phyloP scores from a whole-genome alignment of 2,329 filamentous ascomycete genomes.

The Knufia petricola region DNA sequence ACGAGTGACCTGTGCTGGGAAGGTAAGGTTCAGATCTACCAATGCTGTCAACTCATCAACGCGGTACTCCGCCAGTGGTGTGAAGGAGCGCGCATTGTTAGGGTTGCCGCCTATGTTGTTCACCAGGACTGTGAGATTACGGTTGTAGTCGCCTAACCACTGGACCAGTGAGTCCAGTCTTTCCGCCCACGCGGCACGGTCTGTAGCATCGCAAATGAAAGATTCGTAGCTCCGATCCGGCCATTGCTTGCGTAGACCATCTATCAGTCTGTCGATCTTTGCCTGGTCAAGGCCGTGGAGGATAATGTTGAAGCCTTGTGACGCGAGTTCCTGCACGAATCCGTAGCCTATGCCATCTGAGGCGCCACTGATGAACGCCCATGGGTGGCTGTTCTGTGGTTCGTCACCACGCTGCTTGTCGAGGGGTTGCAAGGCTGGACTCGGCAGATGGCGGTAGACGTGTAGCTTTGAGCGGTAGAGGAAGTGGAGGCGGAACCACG shows the following conservation, averaged over 20 bases:
- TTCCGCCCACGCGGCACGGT: constrained; percentile 10
- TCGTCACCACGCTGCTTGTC: too few relatives aligned
- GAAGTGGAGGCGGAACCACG: constrained; percentile 3
- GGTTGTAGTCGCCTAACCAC: constrained; percentile 18
- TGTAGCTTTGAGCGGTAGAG: constrained; percentile 1
- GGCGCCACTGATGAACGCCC: constrained; percentile 45
- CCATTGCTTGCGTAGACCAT: constrained; percentile 32
- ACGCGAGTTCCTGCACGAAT: constrained; percentile 44
- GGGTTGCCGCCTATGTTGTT: constrained; percentile 46
- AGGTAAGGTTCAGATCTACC: constrained; percentile 42
- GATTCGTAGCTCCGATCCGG: constrained; percentile 33
- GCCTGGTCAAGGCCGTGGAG: constrained; percentile 46
- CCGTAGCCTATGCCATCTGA: constrained; percentile 47
- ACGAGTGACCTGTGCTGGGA: constrained; percentile 41
- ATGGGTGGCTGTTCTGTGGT: constrained; percentile 22
- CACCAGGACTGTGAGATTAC: constrained; percentile 44
- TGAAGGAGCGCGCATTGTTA: constrained; percentile 26
- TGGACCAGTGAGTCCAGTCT: constrained; percentile 23
- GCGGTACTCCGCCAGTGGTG: constrained; percentile 29
- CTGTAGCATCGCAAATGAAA: constrained; percentile 38
- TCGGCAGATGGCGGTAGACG: not conserved
- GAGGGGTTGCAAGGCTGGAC: not conserved
- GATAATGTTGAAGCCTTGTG: constrained; percentile 46
- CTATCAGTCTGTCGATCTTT: constrained; percentile 39
- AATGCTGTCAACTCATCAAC: constrained; percentile 33